Conservation (phyloP, 805 yeast species). For the Cyberlindnera maclurae region DNA sequence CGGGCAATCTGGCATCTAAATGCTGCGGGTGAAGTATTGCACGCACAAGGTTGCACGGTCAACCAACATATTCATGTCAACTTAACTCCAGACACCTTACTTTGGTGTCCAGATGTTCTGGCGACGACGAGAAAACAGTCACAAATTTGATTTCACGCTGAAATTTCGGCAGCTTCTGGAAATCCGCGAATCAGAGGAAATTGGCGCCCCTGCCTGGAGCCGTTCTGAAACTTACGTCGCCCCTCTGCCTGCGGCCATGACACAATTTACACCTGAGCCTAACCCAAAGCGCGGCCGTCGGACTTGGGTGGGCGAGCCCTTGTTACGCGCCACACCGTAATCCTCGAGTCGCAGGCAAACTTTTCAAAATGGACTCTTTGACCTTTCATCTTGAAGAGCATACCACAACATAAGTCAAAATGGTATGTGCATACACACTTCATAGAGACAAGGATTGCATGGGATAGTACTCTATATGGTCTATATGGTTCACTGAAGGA, state of each 20-base stretch:
- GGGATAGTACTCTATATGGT: not conserved
- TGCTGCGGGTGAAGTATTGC: too few relatives aligned
- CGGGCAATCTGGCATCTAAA: too few relatives aligned
- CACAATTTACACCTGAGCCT: conserved; percentile 6
- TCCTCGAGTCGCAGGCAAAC: conserved; percentile 6
- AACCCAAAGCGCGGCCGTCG: not conserved
- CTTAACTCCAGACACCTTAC: not conserved
- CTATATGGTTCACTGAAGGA: not conserved
- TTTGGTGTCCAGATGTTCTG: conserved; percentile 22
- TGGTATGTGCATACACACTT: conserved; percentile 13
- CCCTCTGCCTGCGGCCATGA: conserved; percentile 1
- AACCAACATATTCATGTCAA: not conserved
- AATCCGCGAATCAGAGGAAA: not conserved
- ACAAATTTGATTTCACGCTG: conserved; percentile 2
- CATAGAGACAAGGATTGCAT: too few relatives aligned
- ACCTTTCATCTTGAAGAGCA: conserved; percentile 10
- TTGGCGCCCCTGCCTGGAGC: not conserved
- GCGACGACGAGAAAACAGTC: conserved; percentile 24
- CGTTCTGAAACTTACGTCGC: not conserved
- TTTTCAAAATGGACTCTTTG: conserved; percentile 12
- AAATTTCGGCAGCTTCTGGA: not conserved
- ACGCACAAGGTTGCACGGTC: too few relatives aligned
- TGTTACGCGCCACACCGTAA: conserved; percentile 4
- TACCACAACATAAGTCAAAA: conserved; percentile 17
- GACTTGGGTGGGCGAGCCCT: not conserved